Evolutionary conservation across 108 stramenopile genomes (phyloP).

Genomic region (Licmophora abbreviata): DNA sequence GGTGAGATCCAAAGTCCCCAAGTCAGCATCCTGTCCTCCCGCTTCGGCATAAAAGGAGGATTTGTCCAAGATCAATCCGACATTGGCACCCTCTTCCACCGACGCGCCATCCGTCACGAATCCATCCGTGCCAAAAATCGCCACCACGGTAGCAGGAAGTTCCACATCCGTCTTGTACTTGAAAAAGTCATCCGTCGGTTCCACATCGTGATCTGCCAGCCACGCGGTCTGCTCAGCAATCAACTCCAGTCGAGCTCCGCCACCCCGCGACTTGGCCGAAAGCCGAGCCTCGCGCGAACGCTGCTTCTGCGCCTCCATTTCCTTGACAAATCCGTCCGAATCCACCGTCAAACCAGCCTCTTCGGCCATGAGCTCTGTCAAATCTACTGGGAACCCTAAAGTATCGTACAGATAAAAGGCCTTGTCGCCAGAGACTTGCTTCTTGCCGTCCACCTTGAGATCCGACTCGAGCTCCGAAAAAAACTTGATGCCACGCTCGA

Average conservation of each 20-base stretch:
- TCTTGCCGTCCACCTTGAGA: constrained; percentile 42
- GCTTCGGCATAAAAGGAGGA: constrained; percentile 95
- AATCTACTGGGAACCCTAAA: constrained; percentile 96
- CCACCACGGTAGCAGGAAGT: constrained; percentile 69
- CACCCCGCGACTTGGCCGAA: constrained; percentile 38
- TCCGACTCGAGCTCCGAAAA: constrained; percentile 87
- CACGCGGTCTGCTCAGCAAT: constrained; percentile 94
- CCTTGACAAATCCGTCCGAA: constrained; percentile 71
- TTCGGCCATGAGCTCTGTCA: constrained; percentile 96
- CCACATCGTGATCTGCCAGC: constrained; percentile 67
- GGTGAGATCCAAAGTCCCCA: constrained; percentile 55
- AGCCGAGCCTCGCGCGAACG: constrained; percentile 68
- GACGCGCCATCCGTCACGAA: constrained; percentile 39
- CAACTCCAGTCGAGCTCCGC: constrained; percentile 65
- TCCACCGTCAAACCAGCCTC: constrained; percentile 91
- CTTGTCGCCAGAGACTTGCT: constrained; percentile 81
- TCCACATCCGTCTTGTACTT: constrained; percentile 88
- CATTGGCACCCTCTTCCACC: constrained; percentile 45
- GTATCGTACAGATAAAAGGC: constrained; percentile 95
- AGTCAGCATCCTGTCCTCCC: constrained; percentile 95
- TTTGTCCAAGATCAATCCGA: constrained; percentile 87
- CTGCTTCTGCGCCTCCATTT: constrained; percentile 85
- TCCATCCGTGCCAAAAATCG: constrained; percentile 74
- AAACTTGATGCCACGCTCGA: constrained; percentile 90
- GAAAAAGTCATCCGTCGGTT: constrained; percentile 69